Evolutionary conservation across 768 basidiomycete genomes (phyloP).

Genomic region (Termitomyces sp.): DNA sequence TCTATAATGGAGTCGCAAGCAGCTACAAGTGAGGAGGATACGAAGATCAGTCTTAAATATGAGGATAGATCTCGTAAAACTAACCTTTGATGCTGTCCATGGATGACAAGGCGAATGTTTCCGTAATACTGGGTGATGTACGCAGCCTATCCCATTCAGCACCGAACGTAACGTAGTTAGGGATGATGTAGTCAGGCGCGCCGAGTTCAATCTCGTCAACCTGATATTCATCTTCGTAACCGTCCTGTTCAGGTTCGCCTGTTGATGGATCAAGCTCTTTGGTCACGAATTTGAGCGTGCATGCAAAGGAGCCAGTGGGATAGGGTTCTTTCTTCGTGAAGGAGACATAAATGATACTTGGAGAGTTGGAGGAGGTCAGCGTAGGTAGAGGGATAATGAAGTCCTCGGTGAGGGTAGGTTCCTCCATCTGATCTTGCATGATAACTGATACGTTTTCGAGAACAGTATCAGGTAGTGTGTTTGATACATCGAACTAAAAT

Average conservation of each 20-base stretch:
- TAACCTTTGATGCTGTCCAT: slow-evolving; percentile 93
- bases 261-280: slow-evolving; percentile 97
- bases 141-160: slow-evolving; percentile 94
- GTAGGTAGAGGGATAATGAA: slow-evolving; percentile 86
- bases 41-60: slow-evolving; percentile 10
- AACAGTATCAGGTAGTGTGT: slow-evolving; percentile 93
- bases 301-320: slow-evolving; percentile 80
- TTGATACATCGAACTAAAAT: slow-evolving; percentile 90
- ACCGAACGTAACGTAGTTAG: slow-evolving; percentile 89
- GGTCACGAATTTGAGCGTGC: slow-evolving; percentile 90
- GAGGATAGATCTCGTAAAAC: slow-evolving; percentile 21
- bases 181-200: slow-evolving; percentile 93
- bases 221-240: slow-evolving; percentile 99
- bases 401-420: slow-evolving; percentile 80
- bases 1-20: slow-evolving; percentile 96
- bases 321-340: slow-evolving; percentile 86
- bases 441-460: slow-evolving; percentile 92
- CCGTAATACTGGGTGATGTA: slow-evolving; percentile 73
- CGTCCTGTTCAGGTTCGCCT: slow-evolving; percentile 94
- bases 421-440: slow-evolving; percentile 79
- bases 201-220: slow-evolving; percentile 93
- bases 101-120: slow-evolving; percentile 89
- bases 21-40: slow-evolving; percentile 44
- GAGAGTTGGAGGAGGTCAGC: slow-evolving; percentile 65
- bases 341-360: slow-evolving; percentile 89